phyloP scores from a whole-genome alignment of 306 rosid genomes.

The Boehmeria nivea region DNA sequence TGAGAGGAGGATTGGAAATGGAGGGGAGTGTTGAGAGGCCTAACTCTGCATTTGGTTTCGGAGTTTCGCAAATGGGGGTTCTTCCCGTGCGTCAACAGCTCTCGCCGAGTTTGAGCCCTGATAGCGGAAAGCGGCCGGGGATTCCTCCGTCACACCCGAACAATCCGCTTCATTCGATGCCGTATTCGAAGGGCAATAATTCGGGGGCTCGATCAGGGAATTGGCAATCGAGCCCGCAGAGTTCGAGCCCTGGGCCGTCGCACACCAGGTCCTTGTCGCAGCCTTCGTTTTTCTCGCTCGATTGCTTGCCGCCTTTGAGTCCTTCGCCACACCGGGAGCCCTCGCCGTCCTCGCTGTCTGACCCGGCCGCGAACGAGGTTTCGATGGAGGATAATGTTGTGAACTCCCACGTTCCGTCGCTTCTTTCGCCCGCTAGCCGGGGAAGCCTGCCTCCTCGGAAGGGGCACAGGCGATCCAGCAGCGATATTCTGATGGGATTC shows the following conservation, averaged over 20 bases:
- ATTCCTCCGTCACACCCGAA: conserved; percentile 70
- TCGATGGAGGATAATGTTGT: conserved; percentile 51
- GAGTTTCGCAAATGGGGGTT: conserved; percentile 34
- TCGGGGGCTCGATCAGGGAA: conserved; percentile 30
- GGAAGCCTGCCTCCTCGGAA: conserved; percentile 72
- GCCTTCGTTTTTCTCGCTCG: conserved; percentile 49
- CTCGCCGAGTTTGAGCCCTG: conserved; percentile 36
- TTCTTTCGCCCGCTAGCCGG: conserved; percentile 29
- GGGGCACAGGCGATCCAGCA: conserved; percentile 73
- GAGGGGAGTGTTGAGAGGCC: conserved; percentile 43
- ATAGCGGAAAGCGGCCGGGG: conserved; percentile 45
- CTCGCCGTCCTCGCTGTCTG: conserved; percentile 30
- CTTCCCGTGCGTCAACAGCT: conserved; percentile 18
- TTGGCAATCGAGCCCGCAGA: conserved; percentile 41
- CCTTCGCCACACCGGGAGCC: conserved; percentile 48
- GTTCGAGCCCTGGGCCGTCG: conserved; percentile 38
- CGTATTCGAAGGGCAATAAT: conserved; percentile 29
- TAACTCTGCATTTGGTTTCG: conserved; percentile 29
- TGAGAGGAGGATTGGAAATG: conserved; percentile 34
- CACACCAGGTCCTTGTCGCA: conserved; percentile 72
- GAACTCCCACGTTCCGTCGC: conserved; percentile 32
- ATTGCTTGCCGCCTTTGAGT: conserved; percentile 68
- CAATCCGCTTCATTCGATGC: conserved; percentile 28
- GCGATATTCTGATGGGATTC: conserved; percentile 69
- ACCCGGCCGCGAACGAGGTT: conserved; percentile 37